Evolutionary conservation across 768 basidiomycete genomes (phyloP).

Genomic region (Lactarius quietus): DNA sequence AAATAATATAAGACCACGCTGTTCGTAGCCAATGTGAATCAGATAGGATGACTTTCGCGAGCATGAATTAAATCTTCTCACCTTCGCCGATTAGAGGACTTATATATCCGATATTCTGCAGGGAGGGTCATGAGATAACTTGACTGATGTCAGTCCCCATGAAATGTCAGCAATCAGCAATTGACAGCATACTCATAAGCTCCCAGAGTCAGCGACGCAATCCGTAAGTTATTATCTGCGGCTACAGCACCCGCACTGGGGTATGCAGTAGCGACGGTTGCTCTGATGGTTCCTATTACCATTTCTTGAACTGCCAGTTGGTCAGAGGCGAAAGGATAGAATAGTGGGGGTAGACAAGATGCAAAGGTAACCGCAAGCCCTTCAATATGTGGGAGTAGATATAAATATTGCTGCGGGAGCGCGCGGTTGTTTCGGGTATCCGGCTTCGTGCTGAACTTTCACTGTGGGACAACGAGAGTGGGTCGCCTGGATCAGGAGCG

Average conservation of each 20-base stretch:
- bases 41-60: not conserved
- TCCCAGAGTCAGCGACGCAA: conserved; percentile 22
- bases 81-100: conserved; percentile 2
- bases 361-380: not conserved
- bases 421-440: not conserved
- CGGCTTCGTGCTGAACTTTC: not conserved
- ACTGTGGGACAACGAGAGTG: not conserved
- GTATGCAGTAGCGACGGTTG: not conserved
- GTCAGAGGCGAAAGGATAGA: not conserved
- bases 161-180: not conserved
- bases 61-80: not conserved
- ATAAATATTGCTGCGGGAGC: not conserved
- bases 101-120: conserved; percentile 24
- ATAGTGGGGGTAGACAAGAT: not conserved
- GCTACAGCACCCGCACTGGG: not conserved
- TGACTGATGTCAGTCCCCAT: not conserved
- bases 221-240: conserved; percentile 20
- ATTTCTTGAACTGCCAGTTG: not conserved
- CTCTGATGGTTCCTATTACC: not conserved
- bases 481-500: not conserved
- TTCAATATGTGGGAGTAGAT: not conserved
- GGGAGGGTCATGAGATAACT: conserved; percentile 27
- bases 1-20: conserved; percentile 22
- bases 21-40: not conserved
- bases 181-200: conserved; percentile 23